A percentile compares a stretch with the other conserved stretches of the same genome.
These are phyloP conservation scores for Nakazawaea pomicola DNA, from an alignment of 805 yeast genomes.

Conservation along the genomic window DNA sequence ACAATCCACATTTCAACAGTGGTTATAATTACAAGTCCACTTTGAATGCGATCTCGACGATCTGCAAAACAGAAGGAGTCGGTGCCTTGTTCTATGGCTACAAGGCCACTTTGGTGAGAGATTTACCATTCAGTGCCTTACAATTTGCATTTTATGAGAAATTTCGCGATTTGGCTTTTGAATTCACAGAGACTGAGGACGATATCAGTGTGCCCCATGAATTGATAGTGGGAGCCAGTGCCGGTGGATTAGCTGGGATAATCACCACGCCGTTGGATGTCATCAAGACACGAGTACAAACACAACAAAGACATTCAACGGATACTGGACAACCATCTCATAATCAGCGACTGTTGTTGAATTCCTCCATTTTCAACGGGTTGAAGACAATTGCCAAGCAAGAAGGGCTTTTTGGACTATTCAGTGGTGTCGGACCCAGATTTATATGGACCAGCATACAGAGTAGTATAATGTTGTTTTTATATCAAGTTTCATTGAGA, in stretches of 20 bases:
- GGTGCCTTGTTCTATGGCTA: constrained; percentile 83
- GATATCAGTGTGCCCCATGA: constrained; percentile 59
- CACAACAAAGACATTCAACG: constrained; percentile 64
- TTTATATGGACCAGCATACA: constrained; percentile 95
- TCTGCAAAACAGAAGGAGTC: constrained; percentile 66
- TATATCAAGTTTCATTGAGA: constrained; percentile 76
- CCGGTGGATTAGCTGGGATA: constrained; percentile 90
- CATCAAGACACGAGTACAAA: constrained; percentile 87
- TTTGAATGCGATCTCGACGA: constrained; percentile 61
- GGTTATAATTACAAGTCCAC: constrained; percentile 87
- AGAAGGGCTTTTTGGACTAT: constrained; percentile 78
- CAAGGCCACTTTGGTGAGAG: constrained; percentile 89
- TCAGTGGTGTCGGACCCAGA: constrained; percentile 95
- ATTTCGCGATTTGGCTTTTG: constrained; percentile 47
- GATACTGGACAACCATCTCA: too few relatives aligned
- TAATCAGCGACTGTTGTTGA: constrained; percentile 19
- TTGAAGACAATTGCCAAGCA: constrained; percentile 51
- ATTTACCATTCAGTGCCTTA: constrained; percentile 91
- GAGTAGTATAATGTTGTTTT: constrained; percentile 85
- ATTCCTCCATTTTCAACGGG: constrained; percentile 47
- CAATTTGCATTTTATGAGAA: constrained; percentile 95
- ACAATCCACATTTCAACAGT: constrained; percentile 70
- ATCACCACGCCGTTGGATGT: constrained; percentile 91
- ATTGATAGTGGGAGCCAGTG: constrained; percentile 86
- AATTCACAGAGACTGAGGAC: constrained; percentile 20